Base-by-base conservation (phyloP, 2,329 filamentous ascomycete genomes). In the Decorospora gaudefroyi region DNA sequence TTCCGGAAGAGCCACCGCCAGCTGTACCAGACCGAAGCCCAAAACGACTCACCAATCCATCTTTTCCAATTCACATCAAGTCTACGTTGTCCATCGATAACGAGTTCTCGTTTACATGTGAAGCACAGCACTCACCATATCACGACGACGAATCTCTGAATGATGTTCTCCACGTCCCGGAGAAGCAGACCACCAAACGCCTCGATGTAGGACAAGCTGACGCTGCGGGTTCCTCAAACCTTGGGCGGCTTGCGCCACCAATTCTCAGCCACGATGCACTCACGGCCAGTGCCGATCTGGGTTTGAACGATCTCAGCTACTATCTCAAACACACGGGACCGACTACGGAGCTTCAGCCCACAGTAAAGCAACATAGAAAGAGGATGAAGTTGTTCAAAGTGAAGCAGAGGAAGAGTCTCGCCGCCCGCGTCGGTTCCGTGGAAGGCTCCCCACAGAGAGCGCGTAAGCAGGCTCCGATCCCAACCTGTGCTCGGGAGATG, bases 311-410 rank as follows among this genome's bases (percentile, higher is more conserved):
- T 21, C 53, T 69, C 21, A 59, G 53, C 26, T 64, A 43, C 36
- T 68, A 59, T 21, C 53, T 69, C 12, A 62, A 58, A 19, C 53
- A 67, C 26, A 68, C 65, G 9, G 64, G 66, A 6, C 66, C 65
- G 6, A 33, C 49, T 2, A 26, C 46, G 3, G 51, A 56, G 3
- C 32, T 50, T 4, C 49, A 58, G 25, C 25, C 40, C 3, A 33
- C 16, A 0, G 28, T 35, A 4, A 46, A 36, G 11, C 42, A 53
- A 23, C 55, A 51, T 26, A 55, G 51, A 36, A 64, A 49, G 39
- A 49, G 49, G 6, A 46, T 61, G 25, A 59, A 53, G 21, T 48
- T 65, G 6, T 62, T 66, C 46, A 59, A 59, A 29, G 56, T 51
- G 26, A 56, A 53, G 12, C 46, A 49, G 12, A 56, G 55, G 32